Percentiles rank a stretch among this genome's conserved stretches.
Evolutionary conservation across 2,329 filamentous ascomycete species (phyloP).

Genomic region (Exophiala calicioides): DNA sequence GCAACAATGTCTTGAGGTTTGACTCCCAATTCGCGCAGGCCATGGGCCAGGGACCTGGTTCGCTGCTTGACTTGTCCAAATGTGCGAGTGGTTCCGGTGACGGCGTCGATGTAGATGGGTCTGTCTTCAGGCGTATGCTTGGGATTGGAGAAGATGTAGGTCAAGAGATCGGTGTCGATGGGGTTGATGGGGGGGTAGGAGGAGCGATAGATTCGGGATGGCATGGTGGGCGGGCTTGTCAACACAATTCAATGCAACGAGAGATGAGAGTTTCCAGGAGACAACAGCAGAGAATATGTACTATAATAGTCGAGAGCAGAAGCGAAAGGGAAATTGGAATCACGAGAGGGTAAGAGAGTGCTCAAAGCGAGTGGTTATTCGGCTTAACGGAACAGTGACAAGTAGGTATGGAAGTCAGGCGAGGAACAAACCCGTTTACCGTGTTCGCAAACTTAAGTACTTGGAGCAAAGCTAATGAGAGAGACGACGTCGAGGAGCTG

Average conservation of each 20-base stretch:
- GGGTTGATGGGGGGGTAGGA: conserved; percentile 15
- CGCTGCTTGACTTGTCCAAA: conserved; percentile 18
- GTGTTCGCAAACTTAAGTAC: too few species aligned
- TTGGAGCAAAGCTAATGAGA: too few species aligned
- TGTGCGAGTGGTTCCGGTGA: conserved; percentile 16
- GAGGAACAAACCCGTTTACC: too few species aligned
- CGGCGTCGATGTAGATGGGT: conserved; percentile 24
- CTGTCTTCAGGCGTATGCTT: conserved; percentile 20
- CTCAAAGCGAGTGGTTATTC: too few species aligned
- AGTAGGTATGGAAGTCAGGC: too few species aligned
- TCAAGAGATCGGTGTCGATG: conserved; percentile 19
- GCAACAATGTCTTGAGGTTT: conserved; percentile 57
- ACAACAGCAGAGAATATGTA: neutral
- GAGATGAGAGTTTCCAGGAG: neutral
- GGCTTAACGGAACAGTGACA: too few species aligned
- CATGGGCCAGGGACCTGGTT: conserved; percentile 18
- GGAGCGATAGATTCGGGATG: conserved; percentile 18
- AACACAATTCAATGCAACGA: too few species aligned
- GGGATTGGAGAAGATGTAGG: conserved; percentile 24
- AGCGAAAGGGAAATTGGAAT: too few species aligned
- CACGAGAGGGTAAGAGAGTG: too few species aligned
- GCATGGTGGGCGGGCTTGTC: conserved; percentile 14
- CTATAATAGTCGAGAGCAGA: too few species aligned
- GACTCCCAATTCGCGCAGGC: conserved; percentile 36
- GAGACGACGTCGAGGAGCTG: too few species aligned